Base-by-base conservation (phyloP, 2,329 filamentous ascomycete genomes). In the Pestalotiopsis sp. region DNA sequence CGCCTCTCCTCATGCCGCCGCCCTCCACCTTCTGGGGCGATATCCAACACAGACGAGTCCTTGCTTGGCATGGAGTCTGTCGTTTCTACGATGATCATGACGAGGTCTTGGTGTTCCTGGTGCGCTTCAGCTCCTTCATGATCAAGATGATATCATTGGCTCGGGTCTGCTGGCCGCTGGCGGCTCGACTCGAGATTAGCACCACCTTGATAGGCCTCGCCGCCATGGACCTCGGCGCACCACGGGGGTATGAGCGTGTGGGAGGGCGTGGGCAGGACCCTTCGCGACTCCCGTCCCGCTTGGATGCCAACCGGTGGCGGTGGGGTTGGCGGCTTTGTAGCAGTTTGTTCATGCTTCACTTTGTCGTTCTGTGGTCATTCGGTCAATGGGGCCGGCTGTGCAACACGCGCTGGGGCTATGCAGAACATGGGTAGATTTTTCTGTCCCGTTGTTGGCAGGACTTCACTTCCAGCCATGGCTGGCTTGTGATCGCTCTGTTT, bases 81-180 rank as follows among this genome's bases (percentile, higher is more conserved):
- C 75, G 73, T 57, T 80, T 77, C 74, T 71, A 72, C 57, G 69
- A 67, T 7, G 76, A 68, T 41, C 78, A 81, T 71, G 73, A 71
- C 6, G 77, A 75, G 25, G 74, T 75, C 4, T 72, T 79, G 71
- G 75, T 79, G 78, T 77, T 79, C 63, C 66, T 82, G 4, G 71
- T 87, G 23, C 90, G 91, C 62, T 79, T 93, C 2, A 73, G 79
- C 1, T 73, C 95, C 1, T 95, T 97, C 73, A 77, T 91, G 5
- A 72, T 86, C 64, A 97, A 97, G 78, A 80, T 94, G 9, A 80
- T 86, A 13, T 88, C 89, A 0, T 80, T 96, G 11, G 85, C 87
- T 2, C 84, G 86, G 61, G 87, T 91, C 0, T 97, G 94, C 78
- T 89, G 89, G 77, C 94, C 94, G 0, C 90, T 90, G 68, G 89